Evolutionary conservation across 306 rosid genomes (phyloP).

Genomic region (Prunus davidiana): DNA sequence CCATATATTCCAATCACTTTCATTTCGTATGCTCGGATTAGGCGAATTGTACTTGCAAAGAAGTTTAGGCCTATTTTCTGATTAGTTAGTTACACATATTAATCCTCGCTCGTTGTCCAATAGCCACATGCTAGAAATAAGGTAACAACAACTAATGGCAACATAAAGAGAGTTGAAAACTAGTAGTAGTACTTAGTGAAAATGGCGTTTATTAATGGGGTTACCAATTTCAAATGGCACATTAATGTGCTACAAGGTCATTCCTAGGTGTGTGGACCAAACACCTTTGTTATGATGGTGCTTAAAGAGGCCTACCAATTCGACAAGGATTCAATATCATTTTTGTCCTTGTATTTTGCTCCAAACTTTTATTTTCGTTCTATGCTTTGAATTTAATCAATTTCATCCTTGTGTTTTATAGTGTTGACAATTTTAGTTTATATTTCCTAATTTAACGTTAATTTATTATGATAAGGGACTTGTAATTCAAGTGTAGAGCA

Average conservation of each 20-base stretch:
- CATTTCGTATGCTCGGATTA: background rate
- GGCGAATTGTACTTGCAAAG: background rate
- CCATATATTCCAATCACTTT: background rate
- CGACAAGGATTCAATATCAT: too few species aligned
- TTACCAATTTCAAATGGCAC: background rate
- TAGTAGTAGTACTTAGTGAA: background rate
- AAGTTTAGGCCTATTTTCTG: background rate
- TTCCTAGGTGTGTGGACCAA: background rate
- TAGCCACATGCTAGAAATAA: background rate
- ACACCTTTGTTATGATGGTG: background rate
- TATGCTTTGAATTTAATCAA: too few species aligned
- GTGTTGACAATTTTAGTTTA: too few species aligned
- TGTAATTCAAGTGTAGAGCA: too few species aligned
- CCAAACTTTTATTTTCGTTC: too few species aligned
- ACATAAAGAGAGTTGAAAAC: background rate
- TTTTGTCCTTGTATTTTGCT: too few species aligned
- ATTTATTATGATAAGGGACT: too few species aligned
- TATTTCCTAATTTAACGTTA: too few species aligned
- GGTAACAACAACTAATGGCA: background rate
- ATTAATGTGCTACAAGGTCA: background rate
- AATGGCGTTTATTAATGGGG: background rate
- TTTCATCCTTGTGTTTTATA: too few species aligned
- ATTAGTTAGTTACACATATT: background rate
- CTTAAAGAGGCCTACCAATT: too few species aligned
- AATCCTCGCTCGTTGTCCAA: background rate